A percentile compares a stretch with the other conserved stretches of the same genome.
phyloP scores from a whole-genome alignment of 805 yeast genomes.

The Phaffomyces antillensis region DNA sequence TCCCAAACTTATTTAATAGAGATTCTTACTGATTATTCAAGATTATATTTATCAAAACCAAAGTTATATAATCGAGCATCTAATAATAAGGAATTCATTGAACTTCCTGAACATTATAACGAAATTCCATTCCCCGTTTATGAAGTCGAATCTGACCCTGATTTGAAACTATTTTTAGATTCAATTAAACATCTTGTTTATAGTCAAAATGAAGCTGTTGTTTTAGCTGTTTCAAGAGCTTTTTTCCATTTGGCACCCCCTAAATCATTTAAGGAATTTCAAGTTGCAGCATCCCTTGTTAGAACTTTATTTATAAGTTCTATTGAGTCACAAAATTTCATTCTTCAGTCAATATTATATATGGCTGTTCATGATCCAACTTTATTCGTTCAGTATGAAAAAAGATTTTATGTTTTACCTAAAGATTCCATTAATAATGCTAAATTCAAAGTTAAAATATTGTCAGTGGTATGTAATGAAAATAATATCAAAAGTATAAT shows the following conservation, averaged over 20 bases:
- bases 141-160: slow-evolving; percentile 43
- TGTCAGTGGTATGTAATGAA: slow-evolving; percentile 51
- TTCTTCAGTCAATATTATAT: slow-evolving; percentile 41
- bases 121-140: slow-evolving; percentile 32
- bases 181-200: slow-evolving; percentile 40
- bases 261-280: slow-evolving; percentile 37
- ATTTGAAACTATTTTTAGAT: slow-evolving; percentile 47
- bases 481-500: slow-evolving; percentile 44
- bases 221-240: slow-evolving; percentile 53
- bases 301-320: slow-evolving; percentile 31
- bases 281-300: slow-evolving; percentile 45
- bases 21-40: slow-evolving; percentile 57
- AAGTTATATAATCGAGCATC: slow-evolving; percentile 29
- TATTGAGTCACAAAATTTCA: slow-evolving; percentile 27
- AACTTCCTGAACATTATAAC: slow-evolving; percentile 38
- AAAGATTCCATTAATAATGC: slow-evolving; percentile 40
- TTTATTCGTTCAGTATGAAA: slow-evolving; percentile 29
- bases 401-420: slow-evolving; percentile 50
- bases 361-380: slow-evolving; percentile 32
- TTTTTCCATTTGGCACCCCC: slow-evolving; percentile 54
- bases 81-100: slow-evolving; percentile 22
- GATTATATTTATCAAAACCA: slow-evolving; percentile 54
- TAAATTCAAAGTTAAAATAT: slow-evolving; percentile 49
- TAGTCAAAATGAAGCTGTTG: slow-evolving; percentile 51
- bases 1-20: slow-evolving; percentile 55